Evolutionary conservation across 164 flowering plant genomes (phyloP).

Genomic region (Saururus chinensis): DNA sequence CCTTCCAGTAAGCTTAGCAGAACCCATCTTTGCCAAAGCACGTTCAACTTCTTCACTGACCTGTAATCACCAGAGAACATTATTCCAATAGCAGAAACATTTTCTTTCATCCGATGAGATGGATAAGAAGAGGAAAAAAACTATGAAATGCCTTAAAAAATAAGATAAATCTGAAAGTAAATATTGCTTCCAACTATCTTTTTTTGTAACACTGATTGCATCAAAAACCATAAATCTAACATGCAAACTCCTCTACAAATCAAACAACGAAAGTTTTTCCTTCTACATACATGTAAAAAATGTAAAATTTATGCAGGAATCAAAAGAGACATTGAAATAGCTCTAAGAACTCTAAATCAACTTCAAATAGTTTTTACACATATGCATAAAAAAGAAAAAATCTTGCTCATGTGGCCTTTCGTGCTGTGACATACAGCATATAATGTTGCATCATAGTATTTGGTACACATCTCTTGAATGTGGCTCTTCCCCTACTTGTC

Average conservation of each 20-base stretch:
- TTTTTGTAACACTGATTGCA: too few relatives aligned
- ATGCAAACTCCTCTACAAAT: too few relatives aligned
- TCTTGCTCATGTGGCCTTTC: neutral
- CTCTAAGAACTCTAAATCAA: neutral
- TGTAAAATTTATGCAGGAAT: neutral
- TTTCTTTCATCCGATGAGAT: neutral
- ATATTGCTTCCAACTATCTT: too few relatives aligned
- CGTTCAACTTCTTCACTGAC: constrained; percentile 97
- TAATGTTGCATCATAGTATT: neutral
- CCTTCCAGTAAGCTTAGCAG: constrained; percentile 63
- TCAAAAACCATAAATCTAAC: too few relatives aligned
- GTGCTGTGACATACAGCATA: neutral
- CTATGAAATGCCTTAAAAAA: too few relatives aligned
- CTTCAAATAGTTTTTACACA: neutral
- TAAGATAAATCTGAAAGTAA: too few relatives aligned
- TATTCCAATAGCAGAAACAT: neutral
- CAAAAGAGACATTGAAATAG: neutral
- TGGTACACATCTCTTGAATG: neutral
- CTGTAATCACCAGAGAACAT: constrained; percentile 19
- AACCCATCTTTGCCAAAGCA: constrained; percentile 73
- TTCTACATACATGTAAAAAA: too few relatives aligned
- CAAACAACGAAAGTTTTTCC: too few relatives aligned
- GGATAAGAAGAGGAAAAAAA: neutral
- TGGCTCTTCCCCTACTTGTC: neutral
- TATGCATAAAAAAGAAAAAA: neutral